Base-by-base conservation (phyloP, 371 early-diverging fungal genomes). In the Lichtheimia hyalospora region DNA sequence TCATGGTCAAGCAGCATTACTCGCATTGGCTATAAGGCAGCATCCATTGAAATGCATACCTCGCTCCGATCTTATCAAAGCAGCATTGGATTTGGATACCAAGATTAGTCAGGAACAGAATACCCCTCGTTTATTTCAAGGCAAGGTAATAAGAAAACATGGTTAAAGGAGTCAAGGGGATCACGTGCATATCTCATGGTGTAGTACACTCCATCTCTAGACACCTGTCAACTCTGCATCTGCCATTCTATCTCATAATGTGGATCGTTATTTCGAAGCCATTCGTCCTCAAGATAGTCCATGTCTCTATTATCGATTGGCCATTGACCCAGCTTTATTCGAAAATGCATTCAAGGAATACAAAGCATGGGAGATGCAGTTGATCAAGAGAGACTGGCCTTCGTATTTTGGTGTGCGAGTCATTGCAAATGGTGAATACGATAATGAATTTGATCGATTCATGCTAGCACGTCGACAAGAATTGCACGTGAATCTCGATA, bases 201-300 rank as follows among this genome's bases (percentile, higher is more conserved):
- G 18, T 44, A 5, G 44, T 18, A n/a, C n/a, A n/a, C n/a, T n/a
- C n/a, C 25, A 25, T 25, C 25, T 25, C 10, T 21, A 89, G 86
- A 93, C 93, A 27, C 93, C 94, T 5, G 75, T 76, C 72, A 92
- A 93, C 64, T 90, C 90, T 46, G 91, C 92, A 5, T 89, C 89
- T 16, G 88, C 90, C 5, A 77, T 87, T 48, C 66, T 94, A 62
- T 91, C 93, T 3, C 84, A 83, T 53, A 94, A 94, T 53, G 81
- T 77, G 12, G 92, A 92, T 69, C 82, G 84, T 41, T 84, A 89
- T 59, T 94, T 94, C 77, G 64, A 84, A 7, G 77, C 85, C 28
- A 86, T 88, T 60, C 80, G 81, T 25, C 85, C 86, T 2, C 76
- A 75, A 20, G 92, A 90, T 18, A 80, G 86, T 20, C 74, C 71